Percentiles rank a stretch among this genome's conserved stretches.
Evolutionary conservation across 1,139 yeast genomes (phyloP).

Genomic region (Kodamaea ohmeri): DNA sequence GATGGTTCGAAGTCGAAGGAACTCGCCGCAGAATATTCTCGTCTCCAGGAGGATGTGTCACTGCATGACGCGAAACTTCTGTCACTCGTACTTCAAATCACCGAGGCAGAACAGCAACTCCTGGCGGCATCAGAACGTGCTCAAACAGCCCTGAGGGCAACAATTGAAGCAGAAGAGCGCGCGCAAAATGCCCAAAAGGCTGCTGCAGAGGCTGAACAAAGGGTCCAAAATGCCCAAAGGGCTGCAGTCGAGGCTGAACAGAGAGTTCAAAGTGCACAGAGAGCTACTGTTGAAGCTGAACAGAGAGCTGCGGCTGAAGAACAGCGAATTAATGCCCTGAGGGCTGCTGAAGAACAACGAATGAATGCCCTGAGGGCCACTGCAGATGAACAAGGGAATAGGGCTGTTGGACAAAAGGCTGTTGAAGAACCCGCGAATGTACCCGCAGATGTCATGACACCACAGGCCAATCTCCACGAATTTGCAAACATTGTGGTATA

Average conservation of each 20-base stretch:
- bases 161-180: background rate
- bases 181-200: background rate
- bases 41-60: constrained; percentile 19
- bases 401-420: too few relatives aligned
- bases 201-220: background rate
- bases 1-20: background rate
- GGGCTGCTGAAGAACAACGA: background rate
- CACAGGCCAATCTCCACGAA: background rate
- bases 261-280: background rate
- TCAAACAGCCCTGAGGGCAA: too few relatives aligned
- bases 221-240: background rate
- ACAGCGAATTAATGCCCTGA: too few relatives aligned
- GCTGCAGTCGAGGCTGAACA: background rate
- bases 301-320: background rate
- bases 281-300: too few relatives aligned
- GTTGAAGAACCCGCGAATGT: too few relatives aligned
- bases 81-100: constrained; percentile 5
- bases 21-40: constrained; percentile 16
- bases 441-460: background rate
- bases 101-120: constrained; percentile 8
- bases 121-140: background rate
- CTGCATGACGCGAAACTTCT: constrained; percentile 13
- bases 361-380: background rate
- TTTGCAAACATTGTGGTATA: constrained; percentile 2
- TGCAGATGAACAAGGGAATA: background rate